Evolutionary conservation across 176 grass and related monocot genomes (phyloP).

Genomic region (bread wheat (Triticum aestivum)): IWGSC_CS_RefSeq_v2.1 NC_057810.1:654818051-654818550

Average conservation of each 20-base stretch:
- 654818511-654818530: not conserved
- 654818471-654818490: not conserved
- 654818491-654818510: constrained; percentile 4
- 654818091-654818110: too few relatives aligned
- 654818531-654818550: constrained; percentile 24
- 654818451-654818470: constrained; percentile 1
- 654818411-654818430: not conserved
- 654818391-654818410: not conserved
- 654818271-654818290: constrained; percentile 44
- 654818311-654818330: constrained; percentile 17
- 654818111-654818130: too few relatives aligned
- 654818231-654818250: constrained; percentile 37
- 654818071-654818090: too few relatives aligned
- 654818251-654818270: constrained; percentile 37
- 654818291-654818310: constrained; percentile 43
- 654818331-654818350: not conserved
- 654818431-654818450: not conserved
- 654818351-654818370: constrained; percentile 26
- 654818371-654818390: constrained; percentile 26
- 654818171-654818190: not conserved
- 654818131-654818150: too few relatives aligned
- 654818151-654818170: not conserved
- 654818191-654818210: not conserved
- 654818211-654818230: constrained; percentile 7
- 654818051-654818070: too few relatives aligned